Percentiles rank a stretch among this genome's conserved stretches.
Conservation (phyloP, 371 early-diverging fungal genomes). For the Mucor irregularis region DNA sequence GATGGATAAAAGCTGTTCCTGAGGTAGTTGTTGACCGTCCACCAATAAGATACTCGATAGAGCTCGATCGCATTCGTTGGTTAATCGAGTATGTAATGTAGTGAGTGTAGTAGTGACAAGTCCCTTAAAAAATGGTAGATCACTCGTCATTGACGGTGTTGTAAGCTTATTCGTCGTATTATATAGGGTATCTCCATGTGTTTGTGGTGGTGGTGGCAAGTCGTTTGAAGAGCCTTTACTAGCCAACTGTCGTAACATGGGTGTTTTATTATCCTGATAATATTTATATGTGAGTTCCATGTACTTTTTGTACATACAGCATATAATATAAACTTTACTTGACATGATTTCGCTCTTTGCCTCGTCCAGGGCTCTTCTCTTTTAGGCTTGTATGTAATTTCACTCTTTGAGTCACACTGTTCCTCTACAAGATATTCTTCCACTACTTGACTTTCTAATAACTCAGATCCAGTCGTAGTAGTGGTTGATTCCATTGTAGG, state of each 20-base stretch:
- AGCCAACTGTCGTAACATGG: constrained; percentile 33
- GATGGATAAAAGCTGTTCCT: constrained; percentile 26
- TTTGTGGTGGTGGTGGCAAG: background rate
- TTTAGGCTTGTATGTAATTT: constrained; percentile 6
- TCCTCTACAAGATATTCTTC: constrained; percentile 5
- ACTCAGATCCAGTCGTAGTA: too few species aligned
- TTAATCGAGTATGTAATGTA: constrained; percentile 43
- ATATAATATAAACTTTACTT: constrained; percentile 12
- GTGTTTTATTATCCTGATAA: constrained; percentile 29
- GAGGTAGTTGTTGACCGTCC: constrained; percentile 19
- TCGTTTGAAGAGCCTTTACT: constrained; percentile 13
- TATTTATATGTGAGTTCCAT: background rate
- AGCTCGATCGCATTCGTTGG: constrained; percentile 39
- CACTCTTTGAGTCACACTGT: constrained; percentile 32
- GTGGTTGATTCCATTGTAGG: too few species aligned
- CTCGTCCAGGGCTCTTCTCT: constrained; percentile 24
- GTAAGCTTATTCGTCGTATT: background rate
- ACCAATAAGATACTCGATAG: constrained; percentile 19
- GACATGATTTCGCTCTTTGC: constrained; percentile 40
- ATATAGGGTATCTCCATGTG: constrained; percentile 5
- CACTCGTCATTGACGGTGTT: constrained; percentile 2
- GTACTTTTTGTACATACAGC: background rate
- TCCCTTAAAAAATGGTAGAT: constrained; percentile 21
- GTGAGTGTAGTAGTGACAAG: constrained; percentile 46
- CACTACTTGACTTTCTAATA: constrained; percentile 34